These are phyloP conservation scores for Haplosporangium sp. DNA, from an alignment of 371 early-diverging fungal genomes.

Conservation along the genomic window DNA sequence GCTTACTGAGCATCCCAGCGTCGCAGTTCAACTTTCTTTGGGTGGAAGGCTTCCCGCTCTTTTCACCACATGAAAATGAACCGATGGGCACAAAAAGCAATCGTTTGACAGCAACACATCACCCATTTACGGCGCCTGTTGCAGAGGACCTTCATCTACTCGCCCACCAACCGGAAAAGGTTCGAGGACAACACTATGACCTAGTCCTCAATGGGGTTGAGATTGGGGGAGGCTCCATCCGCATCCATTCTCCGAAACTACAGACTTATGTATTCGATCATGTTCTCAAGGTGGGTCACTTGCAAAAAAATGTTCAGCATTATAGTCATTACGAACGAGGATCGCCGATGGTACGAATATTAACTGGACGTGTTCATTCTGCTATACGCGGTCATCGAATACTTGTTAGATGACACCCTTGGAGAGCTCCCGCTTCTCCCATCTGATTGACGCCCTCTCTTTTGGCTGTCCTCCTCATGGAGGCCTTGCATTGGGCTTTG, in stretches of 20 bases:
- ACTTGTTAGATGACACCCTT: constrained; percentile 46
- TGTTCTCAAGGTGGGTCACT: constrained; percentile 65
- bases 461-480: constrained; percentile 94
- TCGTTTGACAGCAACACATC: constrained; percentile 80
- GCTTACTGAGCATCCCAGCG: constrained; percentile 58
- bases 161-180: constrained; percentile 68
- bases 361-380: no score
- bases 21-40: constrained; percentile 80
- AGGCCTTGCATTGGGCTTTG: constrained; percentile 91
- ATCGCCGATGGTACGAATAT: no score
- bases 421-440: constrained; percentile 78
- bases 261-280: constrained; percentile 80
- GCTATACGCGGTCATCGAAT: no score
- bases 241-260: constrained; percentile 84
- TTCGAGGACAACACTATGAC: constrained; percentile 90
- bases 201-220: constrained; percentile 92
- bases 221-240: constrained; percentile 93
- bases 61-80: constrained; percentile 71
- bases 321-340: no score
- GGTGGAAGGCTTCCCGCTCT: constrained; percentile 92
- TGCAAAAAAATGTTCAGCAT: background rate
- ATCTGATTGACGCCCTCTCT: constrained; percentile 83
- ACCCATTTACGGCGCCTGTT: constrained; percentile 92
- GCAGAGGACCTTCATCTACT: constrained; percentile 74
- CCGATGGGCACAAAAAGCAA: constrained; percentile 39